Base-by-base conservation (phyloP, 2,329 filamentous ascomycete genomes). In the Fusarium sterilihyphosum region DNA sequence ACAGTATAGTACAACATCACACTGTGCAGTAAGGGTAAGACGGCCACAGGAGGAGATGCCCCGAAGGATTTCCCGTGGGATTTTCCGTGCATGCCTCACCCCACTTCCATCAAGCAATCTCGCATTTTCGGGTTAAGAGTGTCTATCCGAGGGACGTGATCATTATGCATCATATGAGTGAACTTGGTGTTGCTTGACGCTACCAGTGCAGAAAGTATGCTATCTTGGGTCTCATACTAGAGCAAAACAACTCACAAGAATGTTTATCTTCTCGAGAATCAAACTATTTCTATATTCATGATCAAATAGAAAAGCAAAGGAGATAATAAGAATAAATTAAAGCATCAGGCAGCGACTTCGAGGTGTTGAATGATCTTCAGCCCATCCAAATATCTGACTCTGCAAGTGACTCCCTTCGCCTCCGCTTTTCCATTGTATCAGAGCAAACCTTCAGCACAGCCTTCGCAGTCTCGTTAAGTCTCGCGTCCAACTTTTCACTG, bases 401-500 rank as follows among this genome's bases (percentile, higher is more conserved):
- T 46, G 40, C 16, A 1, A 24, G 41, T 14, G 58, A 61, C 38
- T 29, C 44, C n/a, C 44, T 52, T 8, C 58, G 58, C 17, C 44
- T 61, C 35, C 38, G 35, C 16, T 2, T 29, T 4, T 52, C 35
- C 26, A 61, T 52, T 8, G 1, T 31, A 10, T 52, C 58, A 6
- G 22, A 61, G 5, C 44, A 52, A 2, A 22, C 11, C 5, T 37
- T 33, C 4, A 61, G 35, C 2, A 6, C 17, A 52, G 6, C 24
- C 4, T 52, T 61, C 6, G 4, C 26, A 3, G 44, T 8, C 2
- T 38, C 58, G 2, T 8, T 7, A 2, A 52, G 8, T 10, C 8
- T 29, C 8, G 20, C 5, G 0, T 5, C 7, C 7, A 22, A 3
- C 4, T 24, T 31, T 0, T 17, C 5, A 17, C 17, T 5, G 14